phyloP scores from a whole-genome alignment of 2,329 filamentous ascomycete genomes.

The Aspergillus sp. region DNA sequence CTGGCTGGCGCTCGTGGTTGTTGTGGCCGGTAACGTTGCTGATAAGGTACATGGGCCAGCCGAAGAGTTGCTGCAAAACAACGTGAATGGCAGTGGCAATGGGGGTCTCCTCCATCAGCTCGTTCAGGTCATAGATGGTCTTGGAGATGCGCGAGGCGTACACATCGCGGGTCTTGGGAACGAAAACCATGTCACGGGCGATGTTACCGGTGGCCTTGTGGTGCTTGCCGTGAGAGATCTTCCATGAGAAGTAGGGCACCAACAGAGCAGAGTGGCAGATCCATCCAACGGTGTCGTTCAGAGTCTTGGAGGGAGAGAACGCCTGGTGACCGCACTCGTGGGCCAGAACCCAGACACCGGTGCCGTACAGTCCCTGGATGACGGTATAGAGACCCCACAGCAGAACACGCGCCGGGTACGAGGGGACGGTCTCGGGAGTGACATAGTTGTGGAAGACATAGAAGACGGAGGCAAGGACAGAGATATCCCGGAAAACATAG shows the following conservation, averaged over 20 bases:
- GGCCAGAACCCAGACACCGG: conserved; percentile 92
- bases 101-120: conserved; percentile 93
- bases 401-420: conserved; percentile 62
- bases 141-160: conserved; percentile 74
- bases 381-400: conserved; percentile 72
- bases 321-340: conserved; percentile 98
- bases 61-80: conserved; percentile 80
- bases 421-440: conserved; percentile 79
- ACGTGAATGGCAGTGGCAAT: conserved; percentile 74
- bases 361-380: conserved; percentile 88
- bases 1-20: conserved; percentile 83
- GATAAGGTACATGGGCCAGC: conserved; percentile 90
- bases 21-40: conserved; percentile 96
- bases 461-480: conserved; percentile 73
- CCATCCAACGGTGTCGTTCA: conserved; percentile 94
- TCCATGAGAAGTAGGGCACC: conserved; percentile 99
- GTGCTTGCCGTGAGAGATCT: conserved; percentile 98
- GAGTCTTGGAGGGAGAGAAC: conserved; percentile 85
- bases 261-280: conserved; percentile 82
- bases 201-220: conserved; percentile 98
- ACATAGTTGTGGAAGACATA: conserved; percentile 85
- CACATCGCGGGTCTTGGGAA: conserved; percentile 85
- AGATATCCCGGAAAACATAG: conserved; percentile 83
- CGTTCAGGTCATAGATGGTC: conserved; percentile 75
- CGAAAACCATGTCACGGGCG: conserved; percentile 97